Base-by-base conservation (phyloP, 352 stramenopile genomes). In the Phytopythium mirpurense region DNA sequence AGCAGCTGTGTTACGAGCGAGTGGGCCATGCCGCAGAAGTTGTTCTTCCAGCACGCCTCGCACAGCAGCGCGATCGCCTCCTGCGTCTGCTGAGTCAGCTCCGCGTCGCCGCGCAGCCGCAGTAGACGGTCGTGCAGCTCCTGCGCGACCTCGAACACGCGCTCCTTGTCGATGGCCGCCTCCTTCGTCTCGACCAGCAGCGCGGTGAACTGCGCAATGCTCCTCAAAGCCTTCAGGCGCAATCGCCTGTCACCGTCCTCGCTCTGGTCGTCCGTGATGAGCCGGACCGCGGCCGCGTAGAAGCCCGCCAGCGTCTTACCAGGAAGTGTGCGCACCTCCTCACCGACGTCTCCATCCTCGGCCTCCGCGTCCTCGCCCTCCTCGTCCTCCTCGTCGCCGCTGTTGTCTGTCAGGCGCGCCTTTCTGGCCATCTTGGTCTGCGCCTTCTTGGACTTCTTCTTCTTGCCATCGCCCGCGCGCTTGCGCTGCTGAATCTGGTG, bases 1-100 rank as follows among this genome's bases (percentile, higher is more conserved):
- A 94, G 59, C 47, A 94, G 55, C 51, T 94, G 84, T 40, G 84
- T 91, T 51, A 94, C 77, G n/a, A 94, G 57, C 29, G 65, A 72
- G 51, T 91, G 77, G 14, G 79, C 74, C 37, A 60, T 62, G 45
- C 67, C 72, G 41, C 69, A 59, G 41, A 87, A 83, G 38, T 86
- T 84, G 34, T 71, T 65, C 32, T 83, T 72, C 84, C 81, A 93
- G 51, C 79, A 90, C 4, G 66, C 61, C 59, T 94, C 84, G 47
- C 84, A 94, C 2, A 91, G 63, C 51, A 76, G 37, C 19, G 81
- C 72, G 24, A 94, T 84, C 12, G 78, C 67, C 57, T 94, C 83
- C 58, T 94, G 83, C 3, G 74, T 73, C 2, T 43, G 44, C 40
- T 71, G 50, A 15, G 83, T 68, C 47, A 64, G 57, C 11, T 67